Percentiles rank a stretch among this genome's conserved stretches.
These are phyloP conservation scores for Alternaria longipes DNA, from an alignment of 2,329 filamentous ascomycete species.

Conservation along the genomic window DNA sequence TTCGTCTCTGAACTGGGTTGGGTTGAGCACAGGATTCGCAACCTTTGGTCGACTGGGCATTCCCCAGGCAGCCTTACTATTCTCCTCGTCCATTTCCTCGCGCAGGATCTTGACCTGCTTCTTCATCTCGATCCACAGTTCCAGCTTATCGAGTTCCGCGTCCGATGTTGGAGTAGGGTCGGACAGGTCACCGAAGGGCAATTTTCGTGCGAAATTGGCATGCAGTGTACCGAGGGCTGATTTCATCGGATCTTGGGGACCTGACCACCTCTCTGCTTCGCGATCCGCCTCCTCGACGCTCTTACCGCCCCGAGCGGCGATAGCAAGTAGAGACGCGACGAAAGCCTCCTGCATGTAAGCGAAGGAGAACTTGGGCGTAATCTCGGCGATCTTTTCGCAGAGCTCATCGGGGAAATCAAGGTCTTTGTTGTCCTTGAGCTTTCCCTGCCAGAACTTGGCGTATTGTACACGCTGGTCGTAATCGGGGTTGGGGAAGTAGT, in stretches of 20 bases:
- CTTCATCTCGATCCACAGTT: conserved; percentile 55
- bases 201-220: conserved; percentile 13
- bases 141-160: conserved; percentile 47
- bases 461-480: conserved; percentile 53
- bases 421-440: conserved; percentile 49
- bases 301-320: conserved; percentile 38
- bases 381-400: conserved; percentile 51
- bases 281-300: conserved; percentile 14
- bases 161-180: background rate
- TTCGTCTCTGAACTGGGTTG: conserved; percentile 30
- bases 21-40: background rate
- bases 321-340: conserved; percentile 52
- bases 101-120: conserved; percentile 54
- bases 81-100: conserved; percentile 51
- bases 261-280: conserved; percentile 34
- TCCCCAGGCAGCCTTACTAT: background rate
- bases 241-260: conserved; percentile 39
- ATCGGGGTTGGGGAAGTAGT: conserved; percentile 55
- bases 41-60: conserved; percentile 9
- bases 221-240: conserved; percentile 15
- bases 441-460: conserved; percentile 56
- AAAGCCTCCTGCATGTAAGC: conserved; percentile 59
- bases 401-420: conserved; percentile 55
- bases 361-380: conserved; percentile 57
- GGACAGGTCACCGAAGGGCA: background rate